These are phyloP conservation scores for Barnettozyma populi DNA, from an alignment of 805 yeast genomes.

Conservation along the genomic window DNA sequence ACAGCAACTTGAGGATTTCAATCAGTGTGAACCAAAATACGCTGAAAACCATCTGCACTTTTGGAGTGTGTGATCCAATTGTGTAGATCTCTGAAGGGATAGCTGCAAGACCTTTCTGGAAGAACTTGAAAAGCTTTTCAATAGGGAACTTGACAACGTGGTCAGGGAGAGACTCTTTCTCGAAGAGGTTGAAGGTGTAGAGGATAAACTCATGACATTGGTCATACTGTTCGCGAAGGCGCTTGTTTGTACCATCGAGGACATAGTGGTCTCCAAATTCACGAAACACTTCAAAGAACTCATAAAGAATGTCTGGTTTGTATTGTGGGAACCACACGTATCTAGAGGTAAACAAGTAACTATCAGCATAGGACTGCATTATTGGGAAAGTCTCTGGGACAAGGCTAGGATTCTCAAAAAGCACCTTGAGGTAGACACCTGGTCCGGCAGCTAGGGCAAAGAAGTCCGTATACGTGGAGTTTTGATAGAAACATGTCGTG, in stretches of 20 bases:
- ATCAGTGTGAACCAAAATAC: conserved; percentile 15
- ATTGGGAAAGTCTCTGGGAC: conserved; percentile 12
- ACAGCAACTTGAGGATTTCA: conserved; percentile 14
- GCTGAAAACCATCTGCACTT: conserved; percentile 15
- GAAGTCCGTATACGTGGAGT: conserved; percentile 12
- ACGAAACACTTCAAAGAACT: conserved; percentile 13
- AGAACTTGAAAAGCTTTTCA: conserved; percentile 9
- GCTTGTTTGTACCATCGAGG: conserved; percentile 4
- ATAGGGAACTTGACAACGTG: conserved; percentile 19
- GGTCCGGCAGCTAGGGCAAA: conserved; percentile 20
- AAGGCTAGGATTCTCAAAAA: conserved; percentile 11
- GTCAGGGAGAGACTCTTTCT: conserved; percentile 6
- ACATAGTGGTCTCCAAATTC: conserved; percentile 17
- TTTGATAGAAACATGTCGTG: conserved; percentile 10
- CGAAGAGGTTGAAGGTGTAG: conserved; percentile 8
- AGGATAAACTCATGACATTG: conserved; percentile 9
- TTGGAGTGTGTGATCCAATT: conserved; percentile 9
- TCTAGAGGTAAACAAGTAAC: conserved; percentile 14
- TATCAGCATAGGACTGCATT: conserved; percentile 18
- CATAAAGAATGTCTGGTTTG: conserved; percentile 14
- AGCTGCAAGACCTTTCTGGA: conserved; percentile 14
- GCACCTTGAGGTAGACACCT: conserved; percentile 11
- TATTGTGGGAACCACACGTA: conserved; percentile 20
- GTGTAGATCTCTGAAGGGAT: conserved; percentile 17
- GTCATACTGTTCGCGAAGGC: conserved; percentile 4